phyloP scores from a whole-genome alignment of 2,329 filamentous ascomycete genomes.

The Beauveria australis region DNA sequence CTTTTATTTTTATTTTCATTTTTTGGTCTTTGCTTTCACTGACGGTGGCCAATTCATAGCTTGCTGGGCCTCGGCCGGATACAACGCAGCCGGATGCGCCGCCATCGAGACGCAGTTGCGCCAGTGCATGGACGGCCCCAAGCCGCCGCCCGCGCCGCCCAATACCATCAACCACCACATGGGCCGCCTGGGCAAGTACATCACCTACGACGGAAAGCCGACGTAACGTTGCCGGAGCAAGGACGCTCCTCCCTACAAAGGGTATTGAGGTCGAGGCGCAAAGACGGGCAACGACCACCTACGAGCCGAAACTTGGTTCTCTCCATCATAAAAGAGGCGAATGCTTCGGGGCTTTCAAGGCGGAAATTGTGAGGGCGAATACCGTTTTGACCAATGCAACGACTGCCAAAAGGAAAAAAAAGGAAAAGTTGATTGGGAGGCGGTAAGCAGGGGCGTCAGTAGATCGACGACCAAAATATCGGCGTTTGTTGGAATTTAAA shows the following conservation, averaged over 20 bases:
- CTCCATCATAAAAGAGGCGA: too few species aligned
- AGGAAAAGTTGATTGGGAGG: too few species aligned
- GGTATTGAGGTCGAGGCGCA: too few species aligned
- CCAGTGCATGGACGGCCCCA: constrained; percentile 72
- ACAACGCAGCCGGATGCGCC: constrained; percentile 52
- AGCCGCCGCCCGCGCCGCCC: constrained; percentile 37
- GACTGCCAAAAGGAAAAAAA: too few species aligned
- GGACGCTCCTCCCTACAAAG: too few species aligned
- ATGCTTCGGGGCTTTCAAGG: too few species aligned
- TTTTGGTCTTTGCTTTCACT: not conserved
- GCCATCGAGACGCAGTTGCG: constrained; percentile 53
- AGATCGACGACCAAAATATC: not conserved
- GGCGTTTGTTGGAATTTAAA: not conserved
- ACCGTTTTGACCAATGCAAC: not conserved
- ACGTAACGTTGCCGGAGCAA: constrained; percentile 17
- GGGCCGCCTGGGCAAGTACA: constrained; percentile 63
- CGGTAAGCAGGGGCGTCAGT: not conserved
- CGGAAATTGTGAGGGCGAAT: too few species aligned
- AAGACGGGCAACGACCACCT: too few species aligned
- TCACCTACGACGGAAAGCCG: constrained; percentile 40
- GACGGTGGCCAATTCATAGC: constrained; percentile 37
- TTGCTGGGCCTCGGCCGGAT: constrained; percentile 76
- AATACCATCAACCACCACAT: constrained; percentile 94
- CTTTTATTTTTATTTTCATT: not conserved
- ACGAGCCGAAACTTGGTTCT: too few species aligned